Evolutionary conservation across 2,329 filamentous ascomycete species (phyloP), one percentile per base, ranked within the genome.

Genomic region (Pseudogymnoascus sp.): DNA sequence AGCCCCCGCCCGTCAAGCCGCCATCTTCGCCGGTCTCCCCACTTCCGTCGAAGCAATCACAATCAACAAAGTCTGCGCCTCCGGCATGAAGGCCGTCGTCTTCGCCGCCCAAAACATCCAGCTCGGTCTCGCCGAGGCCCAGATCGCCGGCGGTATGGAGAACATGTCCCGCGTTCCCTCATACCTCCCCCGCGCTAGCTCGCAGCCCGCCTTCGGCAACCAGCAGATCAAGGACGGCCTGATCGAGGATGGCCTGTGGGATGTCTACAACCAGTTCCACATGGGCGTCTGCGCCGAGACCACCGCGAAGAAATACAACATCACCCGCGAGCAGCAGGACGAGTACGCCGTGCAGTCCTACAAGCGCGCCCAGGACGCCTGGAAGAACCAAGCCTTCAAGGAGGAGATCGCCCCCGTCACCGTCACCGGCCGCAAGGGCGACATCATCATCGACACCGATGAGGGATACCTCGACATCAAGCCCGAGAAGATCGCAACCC

Each of bases 251-350:
- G 94, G 94, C 0, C 77, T 99, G 64, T 96, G 91, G 79, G 94
- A 99, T 73, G 93, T 96, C 12, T 99, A 97, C 76, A 92, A 96
- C 74, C 85, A 96, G 73, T 89, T 97, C 71, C 94, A 97, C 76
- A 99, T 99, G 94, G 94, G 94, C 45, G 92, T 94, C 69, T 99
- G 94, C 73, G 92, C 92, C 13, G 94, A 99, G 78, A 90, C 88
- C 68, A 97, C 93, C 1, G 94, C 90, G 58, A 96, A 96, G 80
- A 93, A 92, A 69, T 83, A 90, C 75, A 78, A 82, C 0, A 83
- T 99, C 65, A 87, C 88, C 7, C 81, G 94, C 12, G 86, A 97
- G 75, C 86, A 89, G 73, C 94, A 99, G 77, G 94, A 99, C 71
- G 82, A 88, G 66, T 97, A 95, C 72, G 90, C 94, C 12, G 92